Base-by-base conservation (phyloP, 208 protist species). In the Trypanosoma theileri region DNA sequence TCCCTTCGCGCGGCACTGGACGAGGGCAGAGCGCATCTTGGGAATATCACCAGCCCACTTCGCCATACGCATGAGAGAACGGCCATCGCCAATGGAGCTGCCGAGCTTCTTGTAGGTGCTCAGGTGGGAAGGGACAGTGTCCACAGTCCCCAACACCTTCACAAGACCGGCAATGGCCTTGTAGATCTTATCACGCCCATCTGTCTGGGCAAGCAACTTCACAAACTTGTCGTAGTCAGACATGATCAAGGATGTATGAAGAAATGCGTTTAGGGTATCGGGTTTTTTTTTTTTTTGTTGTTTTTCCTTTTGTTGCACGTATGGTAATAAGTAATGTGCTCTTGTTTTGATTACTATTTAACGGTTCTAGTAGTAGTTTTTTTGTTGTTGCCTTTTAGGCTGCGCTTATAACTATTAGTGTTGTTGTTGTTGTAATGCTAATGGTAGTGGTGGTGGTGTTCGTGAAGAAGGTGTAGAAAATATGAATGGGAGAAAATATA, bases 161-260 rank as follows among this genome's bases (percentile, higher is more conserved):
- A 86, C 79, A 53, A 95, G 48, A 62, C 86, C 87, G 24, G 71
- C 84, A 52, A 89, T 61, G 61, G 85, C 84, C 79, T 97, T 97
- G 81, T 95, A 95, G 71, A 97, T 91, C 84, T 97, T 97, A 70
- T 97, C 92, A 55, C 92, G 89, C 62, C 92, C 92, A 79, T 97
- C 92, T 21, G 88, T 97, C 77, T 87, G 81, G 48, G 65, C 77
- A 65, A 97, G 89, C 16, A 97, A 86, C 73, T 86, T 89, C 58
- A 93, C 86, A 52, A 92, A 77, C 71, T 85, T 88, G 12, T 94
- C 80, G 52, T 93, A 79, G 64, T 85, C 79, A 75, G 81, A 80
- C 86, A 92, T 92, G 57, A 35, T 84, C 28, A 35, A 35, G 28
- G 28, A 35, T 35, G 28, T 8, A 35, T 35, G 28, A 35, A 35